Conservation (phyloP, 2,329 filamentous ascomycete species). For the Lecanicillium sp. region DNA sequence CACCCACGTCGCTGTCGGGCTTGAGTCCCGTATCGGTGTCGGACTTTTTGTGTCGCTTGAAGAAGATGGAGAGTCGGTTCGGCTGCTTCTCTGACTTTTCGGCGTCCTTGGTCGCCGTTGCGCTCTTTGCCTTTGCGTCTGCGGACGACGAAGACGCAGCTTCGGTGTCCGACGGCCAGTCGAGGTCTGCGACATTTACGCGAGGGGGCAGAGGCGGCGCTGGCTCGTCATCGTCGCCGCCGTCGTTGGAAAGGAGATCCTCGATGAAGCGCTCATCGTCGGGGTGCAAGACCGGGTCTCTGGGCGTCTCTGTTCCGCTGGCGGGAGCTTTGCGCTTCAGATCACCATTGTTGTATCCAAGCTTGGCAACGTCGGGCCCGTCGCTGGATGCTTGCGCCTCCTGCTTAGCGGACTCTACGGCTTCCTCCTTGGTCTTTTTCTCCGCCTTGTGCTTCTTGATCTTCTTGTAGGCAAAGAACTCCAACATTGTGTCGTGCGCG, state of each 20-base stretch:
- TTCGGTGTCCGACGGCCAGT: constrained; percentile 32
- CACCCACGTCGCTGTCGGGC: constrained; percentile 20
- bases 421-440: constrained; percentile 29
- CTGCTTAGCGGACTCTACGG: constrained; percentile 15
- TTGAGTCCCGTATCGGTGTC: constrained; percentile 24
- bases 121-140: constrained; percentile 4
- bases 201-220: constrained; percentile 50
- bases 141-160: constrained; percentile 13
- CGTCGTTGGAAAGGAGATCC: constrained; percentile 32
- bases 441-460: constrained; percentile 51
- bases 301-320: constrained; percentile 1
- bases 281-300: constrained; percentile 5
- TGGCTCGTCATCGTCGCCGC: constrained; percentile 26
- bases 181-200: constrained; percentile 41
- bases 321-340: constrained; percentile 8
- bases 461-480: constrained; percentile 57
- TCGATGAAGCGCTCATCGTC: constrained; percentile 18
- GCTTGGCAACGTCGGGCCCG: constrained; percentile 13
- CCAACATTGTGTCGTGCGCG: constrained; percentile 40
- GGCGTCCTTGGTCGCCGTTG: constrained; percentile 16
- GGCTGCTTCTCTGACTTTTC: constrained; percentile 24
- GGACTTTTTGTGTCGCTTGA: constrained; percentile 30
- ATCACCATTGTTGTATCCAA: constrained; percentile 35
- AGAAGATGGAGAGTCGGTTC: constrained; percentile 26
- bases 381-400: constrained; percentile 16